A percentile compares a stretch with the other conserved stretches of the same genome.
Evolutionary conservation across 306 rosid species (phyloP).

Genomic region (Cicer arietinum): DNA sequence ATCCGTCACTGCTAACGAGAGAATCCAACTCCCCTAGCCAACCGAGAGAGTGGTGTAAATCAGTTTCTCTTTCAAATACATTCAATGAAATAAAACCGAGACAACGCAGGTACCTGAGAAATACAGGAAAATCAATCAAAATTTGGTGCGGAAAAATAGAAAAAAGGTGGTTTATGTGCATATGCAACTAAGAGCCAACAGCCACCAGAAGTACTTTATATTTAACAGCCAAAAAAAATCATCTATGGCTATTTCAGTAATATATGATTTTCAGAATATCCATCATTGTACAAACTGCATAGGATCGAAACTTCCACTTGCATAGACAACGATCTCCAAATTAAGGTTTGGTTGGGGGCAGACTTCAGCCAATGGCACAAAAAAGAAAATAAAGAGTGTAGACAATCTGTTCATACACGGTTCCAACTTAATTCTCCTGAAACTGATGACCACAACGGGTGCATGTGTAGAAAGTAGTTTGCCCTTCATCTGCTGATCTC

Average conservation of each 20-base stretch:
- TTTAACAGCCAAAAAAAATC: background rate
- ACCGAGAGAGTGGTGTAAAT: no score
- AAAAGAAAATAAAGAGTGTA: background rate
- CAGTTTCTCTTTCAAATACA: no score
- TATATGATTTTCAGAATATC: background rate
- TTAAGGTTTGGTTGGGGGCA: background rate
- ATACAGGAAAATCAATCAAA: background rate
- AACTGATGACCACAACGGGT: constrained; percentile 48
- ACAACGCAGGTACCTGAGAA: background rate
- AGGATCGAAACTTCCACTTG: background rate
- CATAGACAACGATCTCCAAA: background rate
- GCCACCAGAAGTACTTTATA: background rate
- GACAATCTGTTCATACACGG: background rate
- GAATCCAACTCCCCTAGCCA: no score
- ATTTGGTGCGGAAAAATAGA: background rate
- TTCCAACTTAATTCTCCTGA: constrained; percentile 45
- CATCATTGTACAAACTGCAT: background rate
- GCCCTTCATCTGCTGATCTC: constrained; percentile 61
- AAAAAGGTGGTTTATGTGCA: background rate
- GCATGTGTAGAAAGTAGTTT: constrained; percentile 56
- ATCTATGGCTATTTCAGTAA: background rate
- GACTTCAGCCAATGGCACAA: background rate
- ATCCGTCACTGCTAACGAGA: no score
- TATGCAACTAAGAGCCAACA: background rate
- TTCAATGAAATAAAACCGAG: no score